Percentiles rank a stretch among this genome's conserved stretches.
phyloP scores from a whole-genome alignment of 345 rosid species.

The Aquilaria yunnanensis region DNA sequence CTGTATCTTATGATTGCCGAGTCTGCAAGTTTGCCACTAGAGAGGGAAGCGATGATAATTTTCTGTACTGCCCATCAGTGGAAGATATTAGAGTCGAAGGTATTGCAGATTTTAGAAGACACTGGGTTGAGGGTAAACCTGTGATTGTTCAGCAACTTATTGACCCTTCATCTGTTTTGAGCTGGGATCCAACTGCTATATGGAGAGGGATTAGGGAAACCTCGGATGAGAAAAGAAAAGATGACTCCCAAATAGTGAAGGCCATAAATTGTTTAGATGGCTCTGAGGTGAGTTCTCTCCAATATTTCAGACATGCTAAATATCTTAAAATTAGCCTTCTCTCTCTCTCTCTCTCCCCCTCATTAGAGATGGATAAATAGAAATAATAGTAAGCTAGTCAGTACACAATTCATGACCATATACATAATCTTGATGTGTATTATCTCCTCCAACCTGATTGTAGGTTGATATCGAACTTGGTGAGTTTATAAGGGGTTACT shows the following conservation, averaged over 20 bases:
- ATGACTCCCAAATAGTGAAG: constrained; percentile 55
- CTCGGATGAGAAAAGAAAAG: constrained; percentile 62
- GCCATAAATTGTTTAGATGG: constrained; percentile 69
- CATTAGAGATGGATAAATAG: too few relatives aligned
- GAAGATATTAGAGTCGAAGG: constrained; percentile 51
- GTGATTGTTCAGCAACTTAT: constrained; percentile 60
- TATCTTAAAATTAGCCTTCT: not conserved
- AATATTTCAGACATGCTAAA: constrained; percentile 14
- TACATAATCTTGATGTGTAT: not conserved
- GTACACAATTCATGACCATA: constrained; percentile 6
- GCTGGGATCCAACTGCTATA: constrained; percentile 80
- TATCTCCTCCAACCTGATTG: constrained; percentile 11
- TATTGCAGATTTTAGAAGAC: constrained; percentile 58
- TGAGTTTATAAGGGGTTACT: constrained; percentile 68
- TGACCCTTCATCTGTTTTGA: constrained; percentile 49
- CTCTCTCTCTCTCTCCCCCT: too few relatives aligned
- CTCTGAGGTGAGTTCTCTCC: constrained; percentile 55
- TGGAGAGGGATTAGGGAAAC: constrained; percentile 73
- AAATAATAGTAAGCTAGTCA: too few relatives aligned
- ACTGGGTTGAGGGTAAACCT: constrained; percentile 76
- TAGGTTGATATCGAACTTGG: constrained; percentile 78
- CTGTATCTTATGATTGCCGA: constrained; percentile 28
- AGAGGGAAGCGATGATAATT: constrained; percentile 52
- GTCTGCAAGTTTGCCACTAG: constrained; percentile 44
- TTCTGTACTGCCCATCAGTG: constrained; percentile 57